Conservation (phyloP, 1,284 basidiomycete genomes). For the Naganishia sp. region DNA sequence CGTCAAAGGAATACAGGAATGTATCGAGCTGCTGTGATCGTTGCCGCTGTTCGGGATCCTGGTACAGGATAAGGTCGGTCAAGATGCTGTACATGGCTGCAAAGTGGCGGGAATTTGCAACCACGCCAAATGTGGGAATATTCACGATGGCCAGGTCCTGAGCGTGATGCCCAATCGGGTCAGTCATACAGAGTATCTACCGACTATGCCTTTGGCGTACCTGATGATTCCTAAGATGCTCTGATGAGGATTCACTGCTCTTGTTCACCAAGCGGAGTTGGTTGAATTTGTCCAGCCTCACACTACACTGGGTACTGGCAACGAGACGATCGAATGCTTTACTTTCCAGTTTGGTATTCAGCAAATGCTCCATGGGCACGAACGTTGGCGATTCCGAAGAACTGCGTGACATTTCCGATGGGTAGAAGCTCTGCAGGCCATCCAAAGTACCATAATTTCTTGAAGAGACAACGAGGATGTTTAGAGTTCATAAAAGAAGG, state of each 20-base stretch:
- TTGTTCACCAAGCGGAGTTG: conserved; percentile 75
- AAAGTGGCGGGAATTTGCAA: conserved; percentile 83
- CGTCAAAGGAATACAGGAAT: conserved; percentile 86
- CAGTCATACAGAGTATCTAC: not conserved
- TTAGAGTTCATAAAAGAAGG: not conserved
- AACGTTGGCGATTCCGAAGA: conserved; percentile 53
- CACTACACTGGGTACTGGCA: conserved; percentile 79
- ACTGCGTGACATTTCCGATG: conserved; percentile 56
- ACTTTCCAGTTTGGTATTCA: conserved; percentile 79
- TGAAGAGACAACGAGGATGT: not conserved
- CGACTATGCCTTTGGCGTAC: conserved; percentile 54
- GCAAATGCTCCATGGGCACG: conserved; percentile 84
- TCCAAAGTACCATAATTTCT: conserved; percentile 74
- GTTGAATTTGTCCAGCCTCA: conserved; percentile 95
- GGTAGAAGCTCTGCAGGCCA: conserved; percentile 86
- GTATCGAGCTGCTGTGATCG: conserved; percentile 77
- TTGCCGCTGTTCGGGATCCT: conserved; percentile 78
- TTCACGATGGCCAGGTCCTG: conserved; percentile 79
- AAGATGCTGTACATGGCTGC: conserved; percentile 84
- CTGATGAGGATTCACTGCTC: conserved; percentile 51
- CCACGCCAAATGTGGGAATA: conserved; percentile 84
- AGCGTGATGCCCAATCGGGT: not conserved
- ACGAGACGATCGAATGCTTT: conserved; percentile 84
- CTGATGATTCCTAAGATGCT: conserved; percentile 77
- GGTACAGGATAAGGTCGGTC: conserved; percentile 82